Conservation (phyloP, 2,329 filamentous ascomycete species). For the Fusarium nygamai region DNA sequence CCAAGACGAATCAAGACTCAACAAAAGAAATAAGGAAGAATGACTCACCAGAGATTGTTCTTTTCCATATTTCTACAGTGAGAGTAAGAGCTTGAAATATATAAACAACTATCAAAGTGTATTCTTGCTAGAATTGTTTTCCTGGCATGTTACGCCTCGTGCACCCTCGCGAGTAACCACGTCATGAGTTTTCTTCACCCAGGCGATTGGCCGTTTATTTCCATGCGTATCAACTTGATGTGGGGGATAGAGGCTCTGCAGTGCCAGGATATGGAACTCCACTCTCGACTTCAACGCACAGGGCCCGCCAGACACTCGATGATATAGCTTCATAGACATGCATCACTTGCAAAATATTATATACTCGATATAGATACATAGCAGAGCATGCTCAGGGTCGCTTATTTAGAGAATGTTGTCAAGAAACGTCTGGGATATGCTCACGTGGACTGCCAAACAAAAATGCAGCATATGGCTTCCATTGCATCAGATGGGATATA, state of each 20-base stretch:
- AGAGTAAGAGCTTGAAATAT: not conserved
- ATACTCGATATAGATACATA: not conserved
- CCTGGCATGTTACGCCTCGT: conserved; percentile 16
- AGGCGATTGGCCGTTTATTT: not conserved
- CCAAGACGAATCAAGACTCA: not conserved
- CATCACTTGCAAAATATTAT: not conserved
- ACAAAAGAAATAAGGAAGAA: not conserved
- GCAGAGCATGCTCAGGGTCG: too few relatives aligned
- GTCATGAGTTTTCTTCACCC: conserved; percentile 5
- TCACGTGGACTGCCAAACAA: conserved; percentile 25
- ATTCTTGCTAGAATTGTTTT: conserved; percentile 7
- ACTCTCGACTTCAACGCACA: not conserved
- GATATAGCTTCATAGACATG: not conserved
- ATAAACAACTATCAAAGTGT: not conserved
- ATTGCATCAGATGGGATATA: conserved; percentile 2
- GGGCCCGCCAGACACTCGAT: not conserved
- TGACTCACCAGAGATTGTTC: not conserved
- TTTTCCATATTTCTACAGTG: not conserved
- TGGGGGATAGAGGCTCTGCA: not conserved
- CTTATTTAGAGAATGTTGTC: not conserved
- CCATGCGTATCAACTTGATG: not conserved
- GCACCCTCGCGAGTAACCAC: conserved; percentile 31
- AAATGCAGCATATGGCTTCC: not conserved
- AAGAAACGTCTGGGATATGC: not conserved
- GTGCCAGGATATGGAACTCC: conserved; percentile 3